Conservation (phyloP, 176 grass and related monocot species). For the Musa troglodytarum region DNA sequence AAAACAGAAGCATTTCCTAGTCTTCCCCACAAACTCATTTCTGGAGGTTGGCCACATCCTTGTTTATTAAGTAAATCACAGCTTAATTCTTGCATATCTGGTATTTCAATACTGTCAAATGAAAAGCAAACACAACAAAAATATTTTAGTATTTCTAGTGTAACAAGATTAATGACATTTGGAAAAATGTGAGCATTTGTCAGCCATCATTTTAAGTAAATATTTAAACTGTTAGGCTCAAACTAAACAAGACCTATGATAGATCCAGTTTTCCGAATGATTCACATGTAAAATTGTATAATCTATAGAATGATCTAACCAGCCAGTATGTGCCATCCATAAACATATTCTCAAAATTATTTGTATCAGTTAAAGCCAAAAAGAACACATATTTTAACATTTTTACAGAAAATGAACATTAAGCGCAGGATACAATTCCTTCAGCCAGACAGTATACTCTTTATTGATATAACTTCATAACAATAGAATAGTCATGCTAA, state of each 20-base stretch:
- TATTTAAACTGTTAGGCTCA: no score
- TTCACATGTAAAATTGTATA: neutral
- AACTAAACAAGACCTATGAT: no score
- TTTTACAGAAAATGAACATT: no score
- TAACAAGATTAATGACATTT: no score
- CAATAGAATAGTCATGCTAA: no score
- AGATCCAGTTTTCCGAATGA: no score
- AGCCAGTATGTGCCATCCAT: neutral
- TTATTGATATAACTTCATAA: no score
- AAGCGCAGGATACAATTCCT: no score
- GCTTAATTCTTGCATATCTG: slow-evolving; percentile 22
- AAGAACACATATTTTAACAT: no score
- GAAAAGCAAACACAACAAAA: neutral
- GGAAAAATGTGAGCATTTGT: neutral
- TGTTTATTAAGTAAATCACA: slow-evolving; percentile 27
- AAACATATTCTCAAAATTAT: neutral
- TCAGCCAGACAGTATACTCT: no score
- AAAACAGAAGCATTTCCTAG: slow-evolving; percentile 48
- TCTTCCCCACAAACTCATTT: slow-evolving; percentile 87
- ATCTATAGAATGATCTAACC: neutral
- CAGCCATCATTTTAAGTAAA: slow-evolving; percentile 1
- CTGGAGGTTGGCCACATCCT: slow-evolving; percentile 35
- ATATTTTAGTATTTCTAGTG: neutral
- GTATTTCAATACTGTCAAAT: slow-evolving; percentile 24
- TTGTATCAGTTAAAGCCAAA: no score